Percentiles rank a stretch among this genome's conserved stretches.
Evolutionary conservation across 139 green algal genomes (phyloP).

Genomic region (Axilococcus clingmanii): DNA sequence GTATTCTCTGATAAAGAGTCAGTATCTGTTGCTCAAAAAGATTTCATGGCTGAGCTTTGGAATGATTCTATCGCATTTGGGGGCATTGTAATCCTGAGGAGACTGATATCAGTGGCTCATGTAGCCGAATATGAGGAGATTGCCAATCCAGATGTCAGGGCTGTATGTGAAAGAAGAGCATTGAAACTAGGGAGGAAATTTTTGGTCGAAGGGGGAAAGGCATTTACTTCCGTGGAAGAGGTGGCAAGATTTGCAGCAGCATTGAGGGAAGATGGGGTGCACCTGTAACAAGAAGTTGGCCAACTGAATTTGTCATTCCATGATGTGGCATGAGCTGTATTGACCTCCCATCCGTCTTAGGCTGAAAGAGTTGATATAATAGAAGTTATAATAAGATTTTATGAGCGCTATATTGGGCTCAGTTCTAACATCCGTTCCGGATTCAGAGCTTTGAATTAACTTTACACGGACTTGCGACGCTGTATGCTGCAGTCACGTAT

Average conservation of each 20-base stretch:
- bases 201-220: constrained; percentile 25
- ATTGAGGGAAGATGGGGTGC: no score
- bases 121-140: constrained; percentile 89
- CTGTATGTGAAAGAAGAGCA: constrained; percentile 66
- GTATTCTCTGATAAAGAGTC: constrained; percentile 28
- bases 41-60: constrained; percentile 70
- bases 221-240: neutral
- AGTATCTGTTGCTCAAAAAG: constrained; percentile 36
- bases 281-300: no score
- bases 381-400: no score
- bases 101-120: constrained; percentile 89
- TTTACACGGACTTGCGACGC: no score
- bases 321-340: no score
- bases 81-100: constrained; percentile 66
- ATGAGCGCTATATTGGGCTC: no score
- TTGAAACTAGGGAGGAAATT: constrained; percentile 62
- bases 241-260: constrained; percentile 7
- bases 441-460: no score
- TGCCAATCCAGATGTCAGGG: constrained; percentile 34
- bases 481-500: no score
- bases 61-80: constrained; percentile 47
- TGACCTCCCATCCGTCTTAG: no score
- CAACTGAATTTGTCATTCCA: no score
- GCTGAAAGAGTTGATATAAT: no score
- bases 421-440: no score